Conservation (phyloP, 495 filamentous ascomycete species). For the Penicillium subrubescens region DNA sequence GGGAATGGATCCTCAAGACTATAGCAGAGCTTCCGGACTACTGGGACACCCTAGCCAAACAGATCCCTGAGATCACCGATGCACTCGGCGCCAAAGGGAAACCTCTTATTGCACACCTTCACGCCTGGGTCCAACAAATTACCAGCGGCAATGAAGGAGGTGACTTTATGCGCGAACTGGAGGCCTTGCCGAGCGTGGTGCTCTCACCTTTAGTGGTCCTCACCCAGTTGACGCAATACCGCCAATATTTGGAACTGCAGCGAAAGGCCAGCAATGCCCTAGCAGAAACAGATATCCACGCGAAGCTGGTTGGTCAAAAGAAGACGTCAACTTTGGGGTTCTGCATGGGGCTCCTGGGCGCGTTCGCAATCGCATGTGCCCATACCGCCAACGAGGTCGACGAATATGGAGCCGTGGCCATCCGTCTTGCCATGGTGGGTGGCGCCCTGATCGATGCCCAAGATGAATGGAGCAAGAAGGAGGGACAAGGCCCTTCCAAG, state of each 20-base stretch:
- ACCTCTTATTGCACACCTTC: neutral
- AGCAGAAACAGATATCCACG: neutral
- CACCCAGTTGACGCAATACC: slow-evolving; percentile 33
- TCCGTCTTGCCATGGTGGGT: slow-evolving; percentile 40
- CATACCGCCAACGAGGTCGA: slow-evolving; percentile 25
- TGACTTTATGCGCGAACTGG: neutral
- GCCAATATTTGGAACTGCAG: slow-evolving; percentile 12
- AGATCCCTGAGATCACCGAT: slow-evolving; percentile 24
- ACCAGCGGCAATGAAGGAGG: neutral
- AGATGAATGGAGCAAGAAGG: slow-evolving; percentile 30
- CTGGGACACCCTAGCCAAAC: slow-evolving; percentile 29
- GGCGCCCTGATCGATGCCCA: slow-evolving; percentile 47
- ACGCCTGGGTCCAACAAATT: neutral
- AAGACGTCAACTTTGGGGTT: slow-evolving; percentile 39
- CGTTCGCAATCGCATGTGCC: slow-evolving; percentile 38
- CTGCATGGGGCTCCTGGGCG: slow-evolving; percentile 47
- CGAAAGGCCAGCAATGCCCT: neutral
- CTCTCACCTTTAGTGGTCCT: slow-evolving; percentile 31
- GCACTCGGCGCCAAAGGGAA: neutral
- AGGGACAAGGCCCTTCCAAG: slow-evolving; percentile 6
- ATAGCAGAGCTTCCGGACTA: slow-evolving; percentile 20
- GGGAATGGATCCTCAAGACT: slow-evolving; percentile 33
- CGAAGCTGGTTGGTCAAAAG: slow-evolving; percentile 13
- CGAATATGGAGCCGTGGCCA: slow-evolving; percentile 38
- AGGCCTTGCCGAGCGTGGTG: neutral